Evolutionary conservation across 164 flowering plant species (phyloP).

Genomic region (Vitis vinifera): ASM3070453v1 NC_081805.1:15383501-15384000

Average conservation of each 20-base stretch:
- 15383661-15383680: background rate
- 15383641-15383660: background rate
- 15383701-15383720: too few relatives aligned
- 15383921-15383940: slow-evolving; percentile 77
- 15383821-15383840: slow-evolving; percentile 83
- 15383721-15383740: too few relatives aligned
- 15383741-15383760: too few relatives aligned
- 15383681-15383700: too few relatives aligned
- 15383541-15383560: too few relatives aligned
- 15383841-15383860: slow-evolving; percentile 74
- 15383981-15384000: slow-evolving; percentile 81
- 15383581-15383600: too few relatives aligned
- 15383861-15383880: slow-evolving; percentile 90
- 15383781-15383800: background rate
- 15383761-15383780: slow-evolving; percentile 7
- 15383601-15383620: too few relatives aligned
- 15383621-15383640: too few relatives aligned
- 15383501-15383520: too few relatives aligned
- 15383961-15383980: slow-evolving; percentile 86
- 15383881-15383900: slow-evolving; percentile 76
- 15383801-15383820: slow-evolving; percentile 73
- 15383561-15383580: too few relatives aligned
- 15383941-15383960: slow-evolving; percentile 73
- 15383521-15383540: too few relatives aligned
- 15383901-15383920: slow-evolving; percentile 56